Conservation (phyloP, 768 basidiomycete genomes). For the Lepiota brunneoincarnata region DNA sequence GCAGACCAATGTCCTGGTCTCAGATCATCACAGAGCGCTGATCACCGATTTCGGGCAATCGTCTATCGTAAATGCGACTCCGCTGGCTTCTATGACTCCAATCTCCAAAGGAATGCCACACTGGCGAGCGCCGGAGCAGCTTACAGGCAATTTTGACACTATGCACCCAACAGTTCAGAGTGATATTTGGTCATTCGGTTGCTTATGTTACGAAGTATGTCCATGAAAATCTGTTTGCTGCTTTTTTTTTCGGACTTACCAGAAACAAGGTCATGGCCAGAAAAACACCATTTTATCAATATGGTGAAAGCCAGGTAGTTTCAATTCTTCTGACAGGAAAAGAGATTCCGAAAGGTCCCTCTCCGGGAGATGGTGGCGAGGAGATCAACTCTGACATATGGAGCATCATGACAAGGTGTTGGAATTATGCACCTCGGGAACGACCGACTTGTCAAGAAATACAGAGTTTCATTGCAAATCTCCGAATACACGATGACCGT, state of each 20-base stretch:
- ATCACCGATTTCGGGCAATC: slow-evolving; percentile 1
- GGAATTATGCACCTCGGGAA: background rate
- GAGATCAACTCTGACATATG: background rate
- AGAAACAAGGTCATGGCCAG: background rate
- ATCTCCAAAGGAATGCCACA: background rate
- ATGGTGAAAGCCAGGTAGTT: background rate
- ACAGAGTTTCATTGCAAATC: too few relatives aligned
- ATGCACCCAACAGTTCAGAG: background rate
- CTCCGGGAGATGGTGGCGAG: background rate
- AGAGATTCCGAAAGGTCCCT: background rate
- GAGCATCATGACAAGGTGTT: background rate
- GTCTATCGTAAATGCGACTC: background rate
- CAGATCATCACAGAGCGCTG: background rate
- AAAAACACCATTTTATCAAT: background rate
- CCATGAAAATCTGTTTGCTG: background rate
- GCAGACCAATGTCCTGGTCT: background rate
- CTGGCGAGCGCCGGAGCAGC: background rate
- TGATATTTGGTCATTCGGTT: slow-evolving; percentile 1
- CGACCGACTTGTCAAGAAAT: background rate
- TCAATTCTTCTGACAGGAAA: background rate
- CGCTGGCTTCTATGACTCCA: background rate
- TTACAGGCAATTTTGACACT: background rate
- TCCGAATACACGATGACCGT: too few relatives aligned
- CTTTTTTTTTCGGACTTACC: background rate
- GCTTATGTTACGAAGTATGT: background rate